Conservation (phyloP, 2,329 filamentous ascomycete species). For the Elsinoe perseae region DNA sequence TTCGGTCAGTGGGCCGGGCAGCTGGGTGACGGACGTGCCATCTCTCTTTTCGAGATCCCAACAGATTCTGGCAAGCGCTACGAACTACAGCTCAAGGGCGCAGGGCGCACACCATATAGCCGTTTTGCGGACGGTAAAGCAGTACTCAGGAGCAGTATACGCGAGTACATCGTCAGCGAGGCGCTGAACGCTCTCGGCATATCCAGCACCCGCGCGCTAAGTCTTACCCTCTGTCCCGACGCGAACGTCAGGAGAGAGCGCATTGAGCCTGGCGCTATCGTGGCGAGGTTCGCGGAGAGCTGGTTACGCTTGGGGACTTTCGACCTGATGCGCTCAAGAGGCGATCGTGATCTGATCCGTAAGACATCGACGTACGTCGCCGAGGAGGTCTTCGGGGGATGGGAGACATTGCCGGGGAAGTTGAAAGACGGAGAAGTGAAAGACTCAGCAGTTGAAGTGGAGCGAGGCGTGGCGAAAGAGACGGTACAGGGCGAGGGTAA, state of each 20-base stretch:
- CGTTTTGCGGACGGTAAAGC: constrained; percentile 95
- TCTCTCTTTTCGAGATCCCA: constrained; percentile 84
- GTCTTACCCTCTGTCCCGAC: constrained; percentile 68
- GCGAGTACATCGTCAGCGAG: constrained; percentile 91
- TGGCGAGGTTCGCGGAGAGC: constrained; percentile 79
- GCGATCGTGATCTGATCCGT: constrained; percentile 66
- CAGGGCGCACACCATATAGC: constrained; percentile 87
- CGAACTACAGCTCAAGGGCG: constrained; percentile 90
- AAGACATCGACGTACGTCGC: constrained; percentile 74
- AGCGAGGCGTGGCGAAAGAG: constrained; percentile 36
- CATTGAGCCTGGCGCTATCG: constrained; percentile 83
- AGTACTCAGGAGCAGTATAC: constrained; percentile 82
- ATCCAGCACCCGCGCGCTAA: constrained; percentile 77
- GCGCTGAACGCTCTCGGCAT: constrained; percentile 77
- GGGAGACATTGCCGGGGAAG: constrained; percentile 67
- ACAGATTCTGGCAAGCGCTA: constrained; percentile 67
- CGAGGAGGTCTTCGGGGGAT: constrained; percentile 79
- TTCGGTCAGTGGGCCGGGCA: constrained; percentile 88
- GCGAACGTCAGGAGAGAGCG: constrained; percentile 68
- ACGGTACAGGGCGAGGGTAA: constrained; percentile 60
- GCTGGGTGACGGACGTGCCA: constrained; percentile 87
- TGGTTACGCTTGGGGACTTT: constrained; percentile 96
- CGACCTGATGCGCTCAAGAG: constrained; percentile 76
- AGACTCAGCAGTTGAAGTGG: constrained; percentile 38
- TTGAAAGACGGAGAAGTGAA: constrained; percentile 42